A percentile compares a stretch with the other conserved stretches of the same genome.
phyloP scores from a whole-genome alignment of 768 basidiomycete genomes.

The Polyporus arcularius region DNA sequence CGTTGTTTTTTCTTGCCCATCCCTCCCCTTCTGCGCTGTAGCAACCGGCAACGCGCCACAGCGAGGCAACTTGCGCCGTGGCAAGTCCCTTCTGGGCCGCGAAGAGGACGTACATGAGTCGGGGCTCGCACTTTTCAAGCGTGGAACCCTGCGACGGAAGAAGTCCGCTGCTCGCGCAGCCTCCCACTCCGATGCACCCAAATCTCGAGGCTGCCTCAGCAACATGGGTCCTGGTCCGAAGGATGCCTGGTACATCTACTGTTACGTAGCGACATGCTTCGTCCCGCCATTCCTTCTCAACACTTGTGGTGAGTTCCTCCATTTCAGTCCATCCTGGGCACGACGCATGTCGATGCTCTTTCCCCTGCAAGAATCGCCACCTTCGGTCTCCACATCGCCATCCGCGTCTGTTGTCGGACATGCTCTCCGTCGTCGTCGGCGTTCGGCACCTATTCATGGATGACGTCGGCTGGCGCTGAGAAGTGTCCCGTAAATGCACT shows the following conservation, averaged over 20 bases:
- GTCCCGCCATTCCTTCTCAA: conserved; percentile 78
- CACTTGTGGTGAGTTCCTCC: conserved; percentile 66
- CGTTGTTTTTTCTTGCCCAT: neutral
- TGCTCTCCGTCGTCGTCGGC: no score
- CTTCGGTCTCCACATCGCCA: no score
- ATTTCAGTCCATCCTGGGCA: neutral
- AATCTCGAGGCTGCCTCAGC: conserved; percentile 58
- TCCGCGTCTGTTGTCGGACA: no score
- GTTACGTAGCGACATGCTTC: conserved; percentile 78
- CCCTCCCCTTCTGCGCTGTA: conserved; percentile 30
- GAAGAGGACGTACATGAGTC: conserved; percentile 93
- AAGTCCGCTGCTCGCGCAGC: conserved; percentile 48
- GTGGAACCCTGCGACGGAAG: conserved; percentile 76
- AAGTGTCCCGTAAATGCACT: conserved; percentile 37
- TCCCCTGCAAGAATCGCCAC: neutral
- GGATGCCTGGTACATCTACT: conserved; percentile 95
- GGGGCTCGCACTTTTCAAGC: conserved; percentile 89
- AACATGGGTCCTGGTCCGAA: conserved; percentile 86
- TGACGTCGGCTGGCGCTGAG: neutral
- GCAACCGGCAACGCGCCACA: conserved; percentile 83
- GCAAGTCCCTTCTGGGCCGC: conserved; percentile 85
- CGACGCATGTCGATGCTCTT: neutral
- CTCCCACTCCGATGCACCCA: conserved; percentile 34
- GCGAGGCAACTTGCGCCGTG: conserved; percentile 64
- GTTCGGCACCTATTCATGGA: neutral